phyloP scores from a whole-genome alignment of 768 basidiomycete genomes.

The Termitomyces sp. region DNA sequence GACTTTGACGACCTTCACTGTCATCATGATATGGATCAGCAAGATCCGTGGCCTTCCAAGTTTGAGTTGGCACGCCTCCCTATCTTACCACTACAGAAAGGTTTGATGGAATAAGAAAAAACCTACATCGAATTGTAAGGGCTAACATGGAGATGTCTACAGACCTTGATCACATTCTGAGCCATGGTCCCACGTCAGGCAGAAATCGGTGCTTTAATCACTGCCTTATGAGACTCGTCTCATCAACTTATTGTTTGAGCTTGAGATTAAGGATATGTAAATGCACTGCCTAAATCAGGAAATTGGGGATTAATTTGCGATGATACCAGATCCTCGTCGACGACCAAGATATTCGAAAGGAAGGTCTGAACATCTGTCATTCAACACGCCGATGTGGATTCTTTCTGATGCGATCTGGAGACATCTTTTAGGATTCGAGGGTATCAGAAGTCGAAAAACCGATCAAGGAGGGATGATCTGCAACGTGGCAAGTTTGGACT shows the following conservation, averaged over 20 bases:
- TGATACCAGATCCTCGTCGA: not conserved
- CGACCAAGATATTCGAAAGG: not conserved
- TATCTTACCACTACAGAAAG: not conserved
- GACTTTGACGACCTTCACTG: not conserved
- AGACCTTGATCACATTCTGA: not conserved
- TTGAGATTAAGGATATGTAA: too few relatives aligned
- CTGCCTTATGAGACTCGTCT: not conserved
- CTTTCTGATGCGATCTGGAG: not conserved
- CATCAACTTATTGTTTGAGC: not conserved
- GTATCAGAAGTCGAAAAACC: not conserved
- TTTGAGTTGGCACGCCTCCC: not conserved
- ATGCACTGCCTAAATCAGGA: not conserved
- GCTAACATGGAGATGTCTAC: not conserved
- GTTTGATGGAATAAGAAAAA: not conserved
- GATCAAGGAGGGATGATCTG: not conserved
- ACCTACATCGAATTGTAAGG: not conserved
- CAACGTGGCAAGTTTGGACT: not conserved
- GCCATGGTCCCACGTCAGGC: not conserved
- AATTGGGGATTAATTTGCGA: not conserved
- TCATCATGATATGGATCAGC: not conserved
- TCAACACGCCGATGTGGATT: not conserved
- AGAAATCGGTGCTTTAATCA: not conserved
- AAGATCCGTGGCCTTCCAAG: not conserved
- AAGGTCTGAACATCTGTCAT: not conserved
- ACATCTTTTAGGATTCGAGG: not conserved